Evolutionary conservation across 345 rosid genomes (phyloP).

Genomic region (Geranium rotundifolium): DNA sequence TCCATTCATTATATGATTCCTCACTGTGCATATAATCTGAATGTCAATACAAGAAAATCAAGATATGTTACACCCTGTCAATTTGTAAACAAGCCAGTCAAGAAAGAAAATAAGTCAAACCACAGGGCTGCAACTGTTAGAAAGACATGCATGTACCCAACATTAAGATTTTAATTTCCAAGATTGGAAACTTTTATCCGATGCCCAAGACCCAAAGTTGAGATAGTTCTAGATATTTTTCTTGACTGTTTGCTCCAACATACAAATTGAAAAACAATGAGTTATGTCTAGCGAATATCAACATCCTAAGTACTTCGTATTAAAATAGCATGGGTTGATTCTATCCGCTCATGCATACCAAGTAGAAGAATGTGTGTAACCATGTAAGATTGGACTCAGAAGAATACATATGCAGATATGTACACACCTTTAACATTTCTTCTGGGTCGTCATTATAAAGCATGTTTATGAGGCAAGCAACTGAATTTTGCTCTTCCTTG

Average conservation of each 20-base stretch:
- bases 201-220: too few relatives aligned
- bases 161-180: too few relatives aligned
- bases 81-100: background rate
- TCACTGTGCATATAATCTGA: slow-evolving; percentile 65
- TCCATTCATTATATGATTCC: slow-evolving; percentile 65
- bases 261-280: background rate
- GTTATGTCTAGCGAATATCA: background rate
- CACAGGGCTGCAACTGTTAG: too few relatives aligned
- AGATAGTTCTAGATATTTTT: too few relatives aligned
- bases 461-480: slow-evolving; percentile 84
- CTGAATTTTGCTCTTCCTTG: slow-evolving; percentile 82
- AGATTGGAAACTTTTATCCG: too few relatives aligned
- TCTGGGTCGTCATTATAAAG: slow-evolving; percentile 62
- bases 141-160: too few relatives aligned
- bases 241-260: background rate
- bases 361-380: background rate
- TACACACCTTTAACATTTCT: slow-evolving; percentile 73
- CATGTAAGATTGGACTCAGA: background rate
- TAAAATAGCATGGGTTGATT: background rate
- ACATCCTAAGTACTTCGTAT: background rate
- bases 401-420: background rate
- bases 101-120: too few relatives aligned
- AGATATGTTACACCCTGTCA: background rate
- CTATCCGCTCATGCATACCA: background rate
- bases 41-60: background rate